Evolutionary conservation across 192 early-diverging fungal genomes (phyloP).

Genomic region (Podila minutissima): DNA sequence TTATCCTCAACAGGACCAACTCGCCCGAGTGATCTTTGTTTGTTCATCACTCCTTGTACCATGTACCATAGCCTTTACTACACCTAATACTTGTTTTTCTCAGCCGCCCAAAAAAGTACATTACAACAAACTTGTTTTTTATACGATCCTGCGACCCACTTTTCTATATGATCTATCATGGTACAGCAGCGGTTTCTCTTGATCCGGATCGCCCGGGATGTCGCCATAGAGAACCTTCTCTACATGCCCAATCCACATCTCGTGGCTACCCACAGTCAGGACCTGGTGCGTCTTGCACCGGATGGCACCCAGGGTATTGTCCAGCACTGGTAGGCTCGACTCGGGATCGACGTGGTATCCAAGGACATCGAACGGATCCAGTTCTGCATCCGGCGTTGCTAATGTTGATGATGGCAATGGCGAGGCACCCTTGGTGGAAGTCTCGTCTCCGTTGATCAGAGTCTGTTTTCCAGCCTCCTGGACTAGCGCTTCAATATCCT

Average conservation of each 20-base stretch:
- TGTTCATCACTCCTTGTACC: neutral
- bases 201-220: constrained; percentile 33
- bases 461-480: constrained; percentile 29
- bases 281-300: constrained; percentile 61
- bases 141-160: constrained; percentile 49
- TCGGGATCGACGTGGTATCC: constrained; percentile 52
- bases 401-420: neutral
- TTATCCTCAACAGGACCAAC: constrained; percentile 35
- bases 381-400: neutral
- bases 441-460: neutral
- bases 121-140: neutral
- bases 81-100: neutral
- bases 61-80: neutral
- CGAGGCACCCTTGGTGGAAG: neutral
- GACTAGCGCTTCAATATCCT: constrained; percentile 37
- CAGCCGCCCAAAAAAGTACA: neutral
- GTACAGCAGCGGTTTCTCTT: constrained; percentile 59
- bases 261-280: constrained; percentile 68
- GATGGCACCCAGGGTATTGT: constrained; percentile 66
- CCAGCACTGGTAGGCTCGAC: constrained; percentile 63
- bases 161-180: constrained; percentile 61
- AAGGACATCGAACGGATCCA: constrained; percentile 57
- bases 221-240: constrained; percentile 64
- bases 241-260: constrained; percentile 69
- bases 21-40: constrained; percentile 7